A percentile compares a stretch with the other conserved stretches of the same genome.
Conservation (phyloP, 805 yeast species). For the Monosporozyma servazzii region DNA sequence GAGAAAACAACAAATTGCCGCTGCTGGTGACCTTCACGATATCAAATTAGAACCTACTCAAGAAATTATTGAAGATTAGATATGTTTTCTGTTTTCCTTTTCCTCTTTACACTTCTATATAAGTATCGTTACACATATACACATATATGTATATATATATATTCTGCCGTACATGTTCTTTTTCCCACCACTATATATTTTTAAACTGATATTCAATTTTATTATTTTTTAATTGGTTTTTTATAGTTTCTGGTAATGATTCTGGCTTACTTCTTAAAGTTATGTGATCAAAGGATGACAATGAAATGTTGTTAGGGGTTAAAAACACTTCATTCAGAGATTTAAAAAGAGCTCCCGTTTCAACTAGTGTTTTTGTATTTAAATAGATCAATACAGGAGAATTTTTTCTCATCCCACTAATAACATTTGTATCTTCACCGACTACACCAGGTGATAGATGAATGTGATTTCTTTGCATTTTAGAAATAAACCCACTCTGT, state of each 20-base stretch:
- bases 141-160: neutral
- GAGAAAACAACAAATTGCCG: conserved; percentile 26
- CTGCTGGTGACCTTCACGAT: conserved; percentile 5
- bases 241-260: neutral
- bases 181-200: neutral
- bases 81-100: neutral
- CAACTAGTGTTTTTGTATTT: conserved; percentile 34
- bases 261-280: conserved; percentile 5
- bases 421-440: conserved; percentile 35
- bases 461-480: conserved; percentile 74
- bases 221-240: conserved; percentile 1
- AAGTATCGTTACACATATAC: neutral
- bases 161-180: neutral
- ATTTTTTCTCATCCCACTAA: conserved; percentile 66
- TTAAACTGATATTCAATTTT: conserved; percentile 9
- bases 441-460: conserved; percentile 67
- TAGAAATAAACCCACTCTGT: conserved; percentile 47
- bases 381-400: conserved; percentile 51
- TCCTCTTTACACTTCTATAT: neutral
- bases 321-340: conserved; percentile 72
- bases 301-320: conserved; percentile 44
- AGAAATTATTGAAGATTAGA: conserved; percentile 16
- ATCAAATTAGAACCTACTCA: conserved; percentile 19
- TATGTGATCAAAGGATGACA: conserved; percentile 18
- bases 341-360: conserved; percentile 35